Evolutionary conservation across 1,139 yeast genomes (phyloP).

Genomic region (Blastobotrys raffinosifermentans): DNA sequence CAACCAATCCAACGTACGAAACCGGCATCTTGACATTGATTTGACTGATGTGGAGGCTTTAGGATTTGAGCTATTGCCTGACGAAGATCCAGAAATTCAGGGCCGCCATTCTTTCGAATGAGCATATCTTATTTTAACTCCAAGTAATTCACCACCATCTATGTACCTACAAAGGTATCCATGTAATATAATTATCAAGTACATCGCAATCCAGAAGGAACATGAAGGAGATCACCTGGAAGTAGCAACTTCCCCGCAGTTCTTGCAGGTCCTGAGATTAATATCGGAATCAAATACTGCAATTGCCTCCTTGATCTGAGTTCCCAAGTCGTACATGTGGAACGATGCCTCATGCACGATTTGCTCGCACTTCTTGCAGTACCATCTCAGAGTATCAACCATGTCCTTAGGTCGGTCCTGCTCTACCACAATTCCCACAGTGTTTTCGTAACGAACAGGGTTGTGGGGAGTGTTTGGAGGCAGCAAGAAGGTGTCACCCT

Average conservation of each 20-base stretch:
- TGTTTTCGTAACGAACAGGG: conserved; percentile 79
- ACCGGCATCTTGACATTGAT: conserved; percentile 17
- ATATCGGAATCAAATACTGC: conserved; percentile 58
- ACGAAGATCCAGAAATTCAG: conserved; percentile 12
- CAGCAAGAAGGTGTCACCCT: conserved; percentile 81
- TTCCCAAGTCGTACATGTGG: conserved; percentile 76
- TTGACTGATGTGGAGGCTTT: conserved; percentile 17
- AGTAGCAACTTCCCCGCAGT: conserved; percentile 55
- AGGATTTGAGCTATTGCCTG: conserved; percentile 18
- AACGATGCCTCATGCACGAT: conserved; percentile 66
- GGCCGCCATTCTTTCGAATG: too few species aligned
- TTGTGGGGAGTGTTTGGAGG: conserved; percentile 84
- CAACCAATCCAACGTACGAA: conserved; percentile 13
- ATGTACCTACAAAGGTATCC: background rate
- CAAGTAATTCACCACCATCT: background rate
- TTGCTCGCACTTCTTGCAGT: conserved; percentile 62
- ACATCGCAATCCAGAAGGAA: too few species aligned
- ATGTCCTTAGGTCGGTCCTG: conserved; percentile 77
- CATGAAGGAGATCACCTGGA: conserved; percentile 9
- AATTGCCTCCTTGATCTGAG: conserved; percentile 84
- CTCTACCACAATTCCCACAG: conserved; percentile 91
- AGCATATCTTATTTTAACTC: too few species aligned
- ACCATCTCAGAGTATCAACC: conserved; percentile 77
- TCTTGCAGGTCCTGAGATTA: conserved; percentile 61
- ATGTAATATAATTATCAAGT: too few species aligned